Evolutionary conservation across 2,329 filamentous ascomycete species (phyloP), one percentile per base, ranked within the genome.

Genomic region (Epichloe scottii): DNA sequence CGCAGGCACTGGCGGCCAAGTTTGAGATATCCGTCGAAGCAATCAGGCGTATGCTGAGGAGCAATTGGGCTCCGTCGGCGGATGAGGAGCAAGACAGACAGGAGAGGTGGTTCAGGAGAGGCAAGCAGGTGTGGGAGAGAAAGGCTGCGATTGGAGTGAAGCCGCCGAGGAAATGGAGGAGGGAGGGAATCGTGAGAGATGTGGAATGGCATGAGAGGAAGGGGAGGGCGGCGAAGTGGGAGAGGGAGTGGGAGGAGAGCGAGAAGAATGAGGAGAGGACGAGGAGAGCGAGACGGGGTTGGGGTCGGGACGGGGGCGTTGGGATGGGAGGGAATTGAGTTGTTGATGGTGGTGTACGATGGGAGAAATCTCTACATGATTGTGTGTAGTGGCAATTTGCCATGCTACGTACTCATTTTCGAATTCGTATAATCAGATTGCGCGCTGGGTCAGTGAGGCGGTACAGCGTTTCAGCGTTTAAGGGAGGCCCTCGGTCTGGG

Each of bases 1-100:
- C 86, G 0, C 67, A 76, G 15, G 76, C 81, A 35, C 79, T 97
- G 14, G 81, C 91, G 0, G 63, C 81, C 1, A 81, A 89, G 58
- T 98, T 97, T 68, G 76, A 89, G 65, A 75, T 96, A n/a, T 89
- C 89, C 0, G 75, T 87, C 2, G 93, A 98, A 64, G 87, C 83
- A 1, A 87, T 97, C 53, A 82, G 90, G 11, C 79, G 93, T 37
- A 95, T 98, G 49, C 71, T 98, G 55, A 88, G 79, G 70, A 81
- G 79, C 64, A 89, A 87, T 54, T 93, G 87, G 84, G 68, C 69
- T 59, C 82, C 87, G 3, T 72, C 63, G 7, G 72, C 75, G 26
- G 74, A 81, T 49, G 77, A 83, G 60, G 77, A 82, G 54, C 63
- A 73, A 53, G 68, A 76, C 3, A 74, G 81, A 50, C 77, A 82